Evolutionary conservation across 306 rosid species (phyloP).

Genomic region (Pueraria montana): DNA sequence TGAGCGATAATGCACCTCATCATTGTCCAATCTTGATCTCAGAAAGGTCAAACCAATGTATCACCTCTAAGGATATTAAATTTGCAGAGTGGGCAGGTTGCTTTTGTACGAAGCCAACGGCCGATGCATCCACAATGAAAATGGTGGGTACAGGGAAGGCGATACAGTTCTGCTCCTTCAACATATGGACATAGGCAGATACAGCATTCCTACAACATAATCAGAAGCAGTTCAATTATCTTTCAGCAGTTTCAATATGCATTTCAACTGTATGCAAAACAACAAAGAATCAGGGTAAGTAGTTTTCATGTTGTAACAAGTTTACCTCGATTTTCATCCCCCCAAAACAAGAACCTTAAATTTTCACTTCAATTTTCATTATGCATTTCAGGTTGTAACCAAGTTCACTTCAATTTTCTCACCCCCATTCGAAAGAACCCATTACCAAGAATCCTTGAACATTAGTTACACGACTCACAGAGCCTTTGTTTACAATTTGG

Average conservation of each 20-base stretch:
- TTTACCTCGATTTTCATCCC: neutral
- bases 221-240: conserved; percentile 38
- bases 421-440: neutral
- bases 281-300: neutral
- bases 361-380: neutral
- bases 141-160: conserved; percentile 87
- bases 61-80: conserved; percentile 71
- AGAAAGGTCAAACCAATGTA: conserved; percentile 68
- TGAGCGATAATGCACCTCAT: conserved; percentile 28
- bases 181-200: conserved; percentile 78
- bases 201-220: conserved; percentile 76
- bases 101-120: conserved; percentile 85
- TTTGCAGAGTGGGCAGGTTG: conserved; percentile 93
- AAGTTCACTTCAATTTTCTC: neutral
- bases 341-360: too few relatives aligned
- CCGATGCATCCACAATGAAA: conserved; percentile 86
- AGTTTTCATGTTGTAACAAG: neutral
- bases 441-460: conserved; percentile 5
- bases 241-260: conserved; percentile 1
- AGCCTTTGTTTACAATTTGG: neutral
- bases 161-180: conserved; percentile 77
- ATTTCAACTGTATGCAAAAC: conserved; percentile 19
- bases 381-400: neutral
- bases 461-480: neutral
- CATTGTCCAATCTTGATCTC: conserved; percentile 14